Evolutionary conservation across 108 stramenopile species (phyloP).

Genomic region (Parietichytrium sp.): DNA sequence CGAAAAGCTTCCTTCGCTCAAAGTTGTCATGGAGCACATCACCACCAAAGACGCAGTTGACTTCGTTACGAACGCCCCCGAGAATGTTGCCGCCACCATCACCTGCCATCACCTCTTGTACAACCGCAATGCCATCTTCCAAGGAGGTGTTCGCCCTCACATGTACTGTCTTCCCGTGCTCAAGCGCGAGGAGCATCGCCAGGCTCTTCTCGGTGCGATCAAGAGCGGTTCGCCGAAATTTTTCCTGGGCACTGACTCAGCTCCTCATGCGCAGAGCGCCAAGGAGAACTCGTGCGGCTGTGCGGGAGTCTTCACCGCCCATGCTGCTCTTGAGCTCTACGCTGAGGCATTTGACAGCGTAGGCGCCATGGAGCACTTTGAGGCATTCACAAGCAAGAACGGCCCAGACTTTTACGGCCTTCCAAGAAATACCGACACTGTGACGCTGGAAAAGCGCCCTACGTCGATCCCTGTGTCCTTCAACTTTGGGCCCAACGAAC

Average conservation of each 20-base stretch:
- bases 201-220: conserved; percentile 81
- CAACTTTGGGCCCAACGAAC: background rate
- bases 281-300: conserved; percentile 90
- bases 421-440: conserved; percentile 65
- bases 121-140: conserved; percentile 87
- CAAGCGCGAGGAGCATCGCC: conserved; percentile 89
- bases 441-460: conserved; percentile 59
- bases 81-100: conserved; percentile 90
- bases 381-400: conserved; percentile 76
- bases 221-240: conserved; percentile 85
- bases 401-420: conserved; percentile 93
- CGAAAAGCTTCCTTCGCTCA: conserved; percentile 74
- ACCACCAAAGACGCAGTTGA: conserved; percentile 85
- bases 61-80: conserved; percentile 67
- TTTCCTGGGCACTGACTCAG: conserved; percentile 96
- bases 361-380: conserved; percentile 81
- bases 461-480: background rate
- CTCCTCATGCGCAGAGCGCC: conserved; percentile 77
- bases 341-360: conserved; percentile 85
- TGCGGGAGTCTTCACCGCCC: conserved; percentile 93
- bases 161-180: conserved; percentile 97
- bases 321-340: conserved; percentile 88
- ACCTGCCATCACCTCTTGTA: conserved; percentile 95
- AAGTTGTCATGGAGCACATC: conserved; percentile 96
- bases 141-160: conserved; percentile 92